Conservation (phyloP, 345 rosid genomes). For the Pelargonium nanum region DNA sequence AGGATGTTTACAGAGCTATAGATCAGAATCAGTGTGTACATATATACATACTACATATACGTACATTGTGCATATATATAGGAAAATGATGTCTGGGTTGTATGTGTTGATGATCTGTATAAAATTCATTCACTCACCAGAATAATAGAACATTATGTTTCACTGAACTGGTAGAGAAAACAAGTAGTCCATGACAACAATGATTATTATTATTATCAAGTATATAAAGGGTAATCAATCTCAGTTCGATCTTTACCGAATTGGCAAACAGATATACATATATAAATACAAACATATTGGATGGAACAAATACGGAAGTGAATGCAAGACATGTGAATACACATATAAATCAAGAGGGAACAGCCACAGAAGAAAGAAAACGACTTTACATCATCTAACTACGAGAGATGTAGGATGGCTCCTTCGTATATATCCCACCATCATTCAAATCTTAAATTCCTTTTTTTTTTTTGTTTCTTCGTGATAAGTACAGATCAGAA, state of each 20-base stretch:
- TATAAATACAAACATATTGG: constrained; percentile 8
- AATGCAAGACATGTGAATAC: neutral
- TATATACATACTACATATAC: too few relatives aligned
- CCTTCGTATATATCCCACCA: constrained; percentile 11
- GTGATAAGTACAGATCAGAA: neutral
- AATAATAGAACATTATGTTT: too few relatives aligned
- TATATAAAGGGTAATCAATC: neutral
- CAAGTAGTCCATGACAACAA: too few relatives aligned
- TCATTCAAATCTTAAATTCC: constrained; percentile 3
- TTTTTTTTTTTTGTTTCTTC: constrained; percentile 3
- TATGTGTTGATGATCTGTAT: too few relatives aligned
- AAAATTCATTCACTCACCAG: too few relatives aligned
- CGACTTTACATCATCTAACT: constrained; percentile 23
- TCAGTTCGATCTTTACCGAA: neutral
- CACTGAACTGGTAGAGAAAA: too few relatives aligned
- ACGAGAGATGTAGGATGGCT: constrained; percentile 11
- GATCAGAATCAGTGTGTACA: too few relatives aligned
- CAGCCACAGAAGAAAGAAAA: constrained; percentile 7
- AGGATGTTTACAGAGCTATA: too few relatives aligned
- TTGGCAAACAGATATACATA: neutral
- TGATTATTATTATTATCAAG: too few relatives aligned
- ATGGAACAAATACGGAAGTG: constrained; percentile 10
- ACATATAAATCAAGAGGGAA: neutral
- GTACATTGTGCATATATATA: too few relatives aligned
- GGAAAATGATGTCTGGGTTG: too few relatives aligned